A percentile compares a stretch with the other conserved stretches of the same genome.
Conservation (phyloP, 176 grass and related monocot species). For the Poa pratensis region DNA sequence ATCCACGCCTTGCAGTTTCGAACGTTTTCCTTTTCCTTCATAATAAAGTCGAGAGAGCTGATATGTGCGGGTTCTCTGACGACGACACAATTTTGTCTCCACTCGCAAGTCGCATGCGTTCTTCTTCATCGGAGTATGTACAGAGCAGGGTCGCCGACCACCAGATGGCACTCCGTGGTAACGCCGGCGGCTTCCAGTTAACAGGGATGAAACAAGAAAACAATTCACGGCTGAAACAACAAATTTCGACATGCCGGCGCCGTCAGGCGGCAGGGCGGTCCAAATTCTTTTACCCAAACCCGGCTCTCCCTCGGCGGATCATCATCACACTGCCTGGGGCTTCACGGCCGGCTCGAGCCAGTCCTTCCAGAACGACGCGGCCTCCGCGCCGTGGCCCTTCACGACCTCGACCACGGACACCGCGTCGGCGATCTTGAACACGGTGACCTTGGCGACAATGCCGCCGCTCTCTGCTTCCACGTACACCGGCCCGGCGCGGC, state of each 20-base stretch:
- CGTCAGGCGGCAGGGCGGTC: neutral
- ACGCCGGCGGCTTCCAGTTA: neutral
- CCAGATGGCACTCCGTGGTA: neutral
- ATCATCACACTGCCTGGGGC: constrained; percentile 11
- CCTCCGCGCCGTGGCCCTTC: constrained; percentile 46
- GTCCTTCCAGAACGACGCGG: constrained; percentile 62
- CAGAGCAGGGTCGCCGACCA: neutral
- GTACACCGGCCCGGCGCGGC: constrained; percentile 11
- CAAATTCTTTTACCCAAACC: too few species aligned
- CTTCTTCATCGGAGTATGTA: neutral
- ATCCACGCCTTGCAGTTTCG: neutral
- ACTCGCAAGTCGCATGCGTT: neutral
- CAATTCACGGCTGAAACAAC: neutral
- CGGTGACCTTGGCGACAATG: constrained; percentile 59
- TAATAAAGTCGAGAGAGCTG: neutral
- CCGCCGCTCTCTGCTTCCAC: constrained; percentile 54
- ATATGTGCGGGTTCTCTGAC: neutral
- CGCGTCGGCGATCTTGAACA: constrained; percentile 44
- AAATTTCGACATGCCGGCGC: neutral
- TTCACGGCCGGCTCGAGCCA: constrained; percentile 55
- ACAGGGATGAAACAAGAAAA: neutral
- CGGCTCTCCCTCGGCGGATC: constrained; percentile 22
- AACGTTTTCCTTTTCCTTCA: neutral
- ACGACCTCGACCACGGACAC: constrained; percentile 69
- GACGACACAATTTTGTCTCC: neutral